Evolutionary conservation across 176 grass and related monocot genomes (phyloP).

Genomic region (Hordeum vulgare): DNA sequence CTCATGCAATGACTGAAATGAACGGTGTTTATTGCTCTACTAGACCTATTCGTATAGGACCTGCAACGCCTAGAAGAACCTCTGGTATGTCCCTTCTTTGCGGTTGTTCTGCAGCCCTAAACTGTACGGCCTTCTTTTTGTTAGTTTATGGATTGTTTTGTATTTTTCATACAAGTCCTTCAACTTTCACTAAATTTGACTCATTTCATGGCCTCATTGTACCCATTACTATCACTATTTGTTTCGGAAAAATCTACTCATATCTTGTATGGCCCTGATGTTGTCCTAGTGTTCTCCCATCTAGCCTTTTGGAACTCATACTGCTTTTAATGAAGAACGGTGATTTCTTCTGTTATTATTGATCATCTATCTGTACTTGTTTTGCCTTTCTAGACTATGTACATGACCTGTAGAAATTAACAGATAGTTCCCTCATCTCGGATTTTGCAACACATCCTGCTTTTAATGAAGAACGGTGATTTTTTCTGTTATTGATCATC

Average conservation of each 20-base stretch:
- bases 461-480: neutral
- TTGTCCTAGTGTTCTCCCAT: neutral
- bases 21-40: slow-evolving; percentile 63
- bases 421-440: neutral
- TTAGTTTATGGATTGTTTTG: neutral
- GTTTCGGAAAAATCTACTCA: neutral
- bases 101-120: neutral
- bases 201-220: neutral
- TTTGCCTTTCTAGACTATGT: neutral
- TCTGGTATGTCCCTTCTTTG: slow-evolving; percentile 36
- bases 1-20: slow-evolving; percentile 58
- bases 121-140: neutral
- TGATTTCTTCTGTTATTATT: neutral
- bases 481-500: neutral
- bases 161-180: neutral
- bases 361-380: slow-evolving; percentile 1
- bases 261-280: neutral
- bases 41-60: slow-evolving; percentile 55
- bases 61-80: slow-evolving; percentile 60
- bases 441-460: neutral
- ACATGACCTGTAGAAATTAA: neutral
- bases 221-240: neutral
- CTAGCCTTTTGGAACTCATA: neutral
- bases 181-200: neutral
- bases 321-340: neutral